Base-by-base conservation (phyloP, 805 yeast genomes). In the Kurtzmaniella cleridarum region DNA sequence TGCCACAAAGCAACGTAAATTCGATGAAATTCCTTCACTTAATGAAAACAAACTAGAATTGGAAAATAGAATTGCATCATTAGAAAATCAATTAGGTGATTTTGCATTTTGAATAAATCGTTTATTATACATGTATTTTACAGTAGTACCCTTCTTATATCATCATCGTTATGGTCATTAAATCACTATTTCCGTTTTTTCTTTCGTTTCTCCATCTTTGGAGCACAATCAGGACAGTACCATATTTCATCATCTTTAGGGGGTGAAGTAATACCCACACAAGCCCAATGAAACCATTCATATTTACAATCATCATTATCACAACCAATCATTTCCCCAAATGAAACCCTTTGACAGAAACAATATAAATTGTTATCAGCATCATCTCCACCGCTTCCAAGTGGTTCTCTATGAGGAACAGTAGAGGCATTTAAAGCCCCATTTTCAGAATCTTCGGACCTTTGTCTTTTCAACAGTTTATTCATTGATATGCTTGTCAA, bases 321-420 rank as follows among this genome's bases (percentile, higher is more conserved):
- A 64, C 98, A 93, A 0, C 95, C 98, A 54, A 93, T 87, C 98
- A 93, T 93, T 51, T 83, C 90, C 20, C 98, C 98, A 64, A 84
- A 89, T 1, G 97, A 90, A 0, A 87, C 95, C 48, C 93, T 83
- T 59, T 88, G 96, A 57, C 98, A 93, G 64, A 86, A 83, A 62
- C 98, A 93, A 58, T 91, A 91, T 39, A 69, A 51, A 36, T 60
- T 66, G 43, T 68, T 67, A 43, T 69, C 74, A 0, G 72, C 68
- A 45, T 66, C 73, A 32, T 68, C 74, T 10, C 68, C 69, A 20
- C 34, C 2, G 41, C 39, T 20, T 32, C 38, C 27, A 15, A 16
- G 8, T 13, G 28, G 33, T 26, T 30, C 16, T 20, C 30, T 5
- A 33, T 39, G 13, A 17, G 27, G 13, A 32, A 34, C 12, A 23